Evolutionary conservation across 2,329 filamentous ascomycete genomes (phyloP).

Genomic region (Aspergillus pseudoglaucus): DNA sequence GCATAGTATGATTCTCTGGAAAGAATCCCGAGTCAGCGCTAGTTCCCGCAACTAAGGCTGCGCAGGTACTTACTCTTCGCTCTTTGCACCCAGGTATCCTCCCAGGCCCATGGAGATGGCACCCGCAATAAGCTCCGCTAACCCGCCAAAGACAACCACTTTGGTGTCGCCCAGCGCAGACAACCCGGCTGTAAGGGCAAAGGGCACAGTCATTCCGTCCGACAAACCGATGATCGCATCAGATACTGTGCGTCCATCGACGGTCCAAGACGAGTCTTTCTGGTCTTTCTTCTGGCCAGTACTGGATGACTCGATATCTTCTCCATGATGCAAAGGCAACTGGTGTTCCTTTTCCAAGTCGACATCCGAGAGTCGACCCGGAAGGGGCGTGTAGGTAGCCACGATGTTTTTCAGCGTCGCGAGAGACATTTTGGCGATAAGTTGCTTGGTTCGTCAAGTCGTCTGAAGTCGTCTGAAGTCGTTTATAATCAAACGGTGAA

Average conservation of each 20-base stretch:
- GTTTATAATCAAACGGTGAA: too few relatives aligned
- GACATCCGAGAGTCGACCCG: conserved; percentile 9
- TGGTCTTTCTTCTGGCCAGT: conserved; percentile 8
- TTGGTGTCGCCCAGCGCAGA: conserved; percentile 54
- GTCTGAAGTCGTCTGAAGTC: too few relatives aligned
- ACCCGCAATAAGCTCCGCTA: conserved; percentile 69
- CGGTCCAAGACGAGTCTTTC: conserved; percentile 17
- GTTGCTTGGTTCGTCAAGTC: too few relatives aligned
- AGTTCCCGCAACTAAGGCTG: too few relatives aligned
- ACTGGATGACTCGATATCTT: conserved; percentile 12
- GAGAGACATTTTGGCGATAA: conserved; percentile 21
- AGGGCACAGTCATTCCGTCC: conserved; percentile 73
- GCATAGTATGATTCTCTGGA: conserved; percentile 35
- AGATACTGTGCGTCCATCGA: conserved; percentile 34
- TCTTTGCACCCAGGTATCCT: conserved; percentile 60
- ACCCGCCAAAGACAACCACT: conserved; percentile 63
- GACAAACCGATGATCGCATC: conserved; percentile 71
- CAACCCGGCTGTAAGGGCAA: conserved; percentile 69
- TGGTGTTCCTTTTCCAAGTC: conserved; percentile 25
- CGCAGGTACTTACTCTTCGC: conserved; percentile 29
- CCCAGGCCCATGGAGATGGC: conserved; percentile 73
- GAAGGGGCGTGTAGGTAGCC: conserved; percentile 22
- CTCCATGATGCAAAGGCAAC: conserved; percentile 10
- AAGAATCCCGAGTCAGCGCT: neutral
- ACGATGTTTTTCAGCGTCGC: conserved; percentile 23